Evolutionary conservation across 1,284 basidiomycete genomes (phyloP).

Genomic region (Inonotus obliquus): DNA sequence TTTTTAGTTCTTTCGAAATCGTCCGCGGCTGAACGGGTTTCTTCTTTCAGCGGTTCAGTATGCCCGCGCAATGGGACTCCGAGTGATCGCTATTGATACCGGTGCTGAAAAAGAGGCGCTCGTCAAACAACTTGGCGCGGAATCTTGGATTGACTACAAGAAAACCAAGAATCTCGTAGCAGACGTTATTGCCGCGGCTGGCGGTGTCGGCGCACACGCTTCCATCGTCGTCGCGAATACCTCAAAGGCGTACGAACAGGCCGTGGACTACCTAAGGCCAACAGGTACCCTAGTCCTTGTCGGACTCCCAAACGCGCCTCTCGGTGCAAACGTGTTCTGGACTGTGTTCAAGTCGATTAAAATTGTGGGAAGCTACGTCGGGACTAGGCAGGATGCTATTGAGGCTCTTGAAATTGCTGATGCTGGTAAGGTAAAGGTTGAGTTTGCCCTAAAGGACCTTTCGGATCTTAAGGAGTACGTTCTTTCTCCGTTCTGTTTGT

Average conservation of each 20-base stretch:
- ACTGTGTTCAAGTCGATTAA: constrained; percentile 53
- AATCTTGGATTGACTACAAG: constrained; percentile 70
- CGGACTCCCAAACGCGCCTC: constrained; percentile 46
- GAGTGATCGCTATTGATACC: constrained; percentile 68
- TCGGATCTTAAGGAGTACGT: constrained; percentile 45
- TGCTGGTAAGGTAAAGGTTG: constrained; percentile 56
- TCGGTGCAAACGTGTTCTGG: constrained; percentile 51
- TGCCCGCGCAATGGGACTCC: constrained; percentile 58
- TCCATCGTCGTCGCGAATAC: constrained; percentile 50
- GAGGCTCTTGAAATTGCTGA: constrained; percentile 65
- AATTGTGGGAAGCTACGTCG: constrained; percentile 58
- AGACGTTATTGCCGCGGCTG: constrained; percentile 52
- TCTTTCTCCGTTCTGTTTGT: neutral
- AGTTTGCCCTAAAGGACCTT: constrained; percentile 43
- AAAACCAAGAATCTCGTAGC: constrained; percentile 42
- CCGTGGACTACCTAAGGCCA: constrained; percentile 54
- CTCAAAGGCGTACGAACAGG: constrained; percentile 58
- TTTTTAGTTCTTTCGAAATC: neutral
- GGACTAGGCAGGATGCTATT: constrained; percentile 56
- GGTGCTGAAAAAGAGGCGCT: constrained; percentile 61
- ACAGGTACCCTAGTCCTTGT: constrained; percentile 59
- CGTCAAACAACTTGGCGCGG: constrained; percentile 57
- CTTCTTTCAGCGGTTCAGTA: constrained; percentile 49
- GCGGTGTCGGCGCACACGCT: constrained; percentile 63
- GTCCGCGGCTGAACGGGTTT: neutral